Conservation (phyloP, 1,284 basidiomycete species). For the Ganoderma leucocontextum region DNA sequence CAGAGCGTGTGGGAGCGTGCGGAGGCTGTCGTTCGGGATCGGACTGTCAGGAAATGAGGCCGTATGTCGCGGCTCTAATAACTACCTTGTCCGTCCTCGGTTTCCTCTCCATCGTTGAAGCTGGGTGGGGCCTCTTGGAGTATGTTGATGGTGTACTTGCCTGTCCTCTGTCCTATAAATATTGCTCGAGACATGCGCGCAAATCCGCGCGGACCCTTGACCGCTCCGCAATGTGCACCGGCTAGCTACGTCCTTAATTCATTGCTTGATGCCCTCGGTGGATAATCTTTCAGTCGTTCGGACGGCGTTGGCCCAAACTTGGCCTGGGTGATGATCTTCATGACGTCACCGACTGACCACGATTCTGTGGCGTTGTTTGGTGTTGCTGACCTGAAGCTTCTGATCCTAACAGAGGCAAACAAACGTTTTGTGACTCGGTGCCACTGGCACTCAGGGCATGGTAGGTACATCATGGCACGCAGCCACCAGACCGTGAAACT, state of each 20-base stretch:
- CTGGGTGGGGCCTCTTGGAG: background rate
- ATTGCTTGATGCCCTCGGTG: background rate
- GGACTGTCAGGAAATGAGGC: slow-evolving; percentile 20
- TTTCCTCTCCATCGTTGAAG: background rate
- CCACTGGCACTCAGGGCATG: no score
- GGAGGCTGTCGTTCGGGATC: slow-evolving; percentile 34
- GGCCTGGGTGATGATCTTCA: background rate
- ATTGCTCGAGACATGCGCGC: background rate
- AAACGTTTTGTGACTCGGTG: background rate
- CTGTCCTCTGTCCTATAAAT: no score
- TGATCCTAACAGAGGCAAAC: slow-evolving; percentile 16
- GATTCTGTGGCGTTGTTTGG: slow-evolving; percentile 2
- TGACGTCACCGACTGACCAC: slow-evolving; percentile 1
- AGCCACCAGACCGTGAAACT: no score
- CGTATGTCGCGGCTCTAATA: background rate
- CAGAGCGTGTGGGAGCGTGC: slow-evolving; percentile 42
- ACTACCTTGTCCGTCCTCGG: background rate
- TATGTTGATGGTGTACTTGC: background rate
- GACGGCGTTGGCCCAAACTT: background rate
- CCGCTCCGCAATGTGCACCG: no score
- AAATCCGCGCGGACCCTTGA: no score
- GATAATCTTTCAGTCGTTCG: background rate
- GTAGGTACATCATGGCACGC: no score
- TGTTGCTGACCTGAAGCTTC: slow-evolving; percentile 8
- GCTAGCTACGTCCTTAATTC: background rate